These are phyloP conservation scores for Dothiorella sarmentorum DNA, from an alignment of 2,329 filamentous ascomycete genomes.

Conservation along the genomic window DNA sequence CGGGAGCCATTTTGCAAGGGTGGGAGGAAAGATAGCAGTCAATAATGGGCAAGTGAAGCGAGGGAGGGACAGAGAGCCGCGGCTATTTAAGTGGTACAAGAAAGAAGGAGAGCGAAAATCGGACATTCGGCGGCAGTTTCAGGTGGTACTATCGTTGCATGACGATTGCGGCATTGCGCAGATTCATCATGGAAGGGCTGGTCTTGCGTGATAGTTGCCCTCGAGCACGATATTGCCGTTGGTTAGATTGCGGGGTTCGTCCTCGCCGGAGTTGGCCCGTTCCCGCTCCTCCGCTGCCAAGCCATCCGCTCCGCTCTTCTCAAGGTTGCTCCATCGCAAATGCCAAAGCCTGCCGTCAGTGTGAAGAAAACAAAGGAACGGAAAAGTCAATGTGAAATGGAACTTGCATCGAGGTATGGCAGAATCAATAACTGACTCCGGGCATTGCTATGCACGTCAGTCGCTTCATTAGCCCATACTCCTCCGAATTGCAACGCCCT, in stretches of 20 bases:
- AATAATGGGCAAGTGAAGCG: background rate
- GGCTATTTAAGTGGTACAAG: background rate
- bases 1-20: constrained; percentile 13
- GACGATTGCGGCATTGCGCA: constrained; percentile 10
- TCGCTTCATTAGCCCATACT: background rate
- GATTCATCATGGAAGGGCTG: constrained; percentile 10
- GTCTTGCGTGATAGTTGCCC: constrained; percentile 17
- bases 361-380: background rate
- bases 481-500: constrained; percentile 3
- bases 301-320: constrained; percentile 16
- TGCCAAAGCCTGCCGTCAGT: background rate
- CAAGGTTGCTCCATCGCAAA: too few species aligned
- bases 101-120: background rate
- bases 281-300: background rate
- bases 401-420: background rate
- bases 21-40: background rate
- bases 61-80: background rate
- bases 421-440: background rate
- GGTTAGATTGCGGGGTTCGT: constrained; percentile 9
- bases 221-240: constrained; percentile 17
- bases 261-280: background rate
- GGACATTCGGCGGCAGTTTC: background rate
- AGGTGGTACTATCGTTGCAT: constrained; percentile 5
- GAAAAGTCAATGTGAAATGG: background rate
- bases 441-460: background rate